phyloP scores from a whole-genome alignment of 139 green algal species.

The Marvania coccoides region DNA sequence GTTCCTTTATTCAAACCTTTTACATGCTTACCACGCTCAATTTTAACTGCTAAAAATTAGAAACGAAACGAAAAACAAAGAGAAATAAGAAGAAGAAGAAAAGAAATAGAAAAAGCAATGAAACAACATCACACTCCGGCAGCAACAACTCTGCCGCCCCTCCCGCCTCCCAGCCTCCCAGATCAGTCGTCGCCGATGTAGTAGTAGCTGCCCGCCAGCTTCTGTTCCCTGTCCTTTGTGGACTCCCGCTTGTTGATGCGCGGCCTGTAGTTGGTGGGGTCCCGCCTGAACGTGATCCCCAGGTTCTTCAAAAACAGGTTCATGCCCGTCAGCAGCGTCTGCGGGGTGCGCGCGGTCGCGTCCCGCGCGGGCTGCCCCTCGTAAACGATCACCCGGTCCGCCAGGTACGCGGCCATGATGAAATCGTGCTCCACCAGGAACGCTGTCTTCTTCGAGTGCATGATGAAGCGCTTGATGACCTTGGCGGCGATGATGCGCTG shows the following conservation, averaged over 20 bases:
- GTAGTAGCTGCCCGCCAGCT: conserved; percentile 87
- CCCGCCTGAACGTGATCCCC: conserved; percentile 96
- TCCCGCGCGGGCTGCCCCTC: conserved; percentile 75
- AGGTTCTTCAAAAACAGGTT: conserved; percentile 91
- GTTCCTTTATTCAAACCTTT: too few relatives aligned
- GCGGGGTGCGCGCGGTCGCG: conserved; percentile 69
- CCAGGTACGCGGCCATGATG: conserved; percentile 99
- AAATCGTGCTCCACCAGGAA: conserved; percentile 99
- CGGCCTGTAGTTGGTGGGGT: conserved; percentile 97
- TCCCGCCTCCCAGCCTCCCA: background rate
- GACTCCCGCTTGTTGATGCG: conserved; percentile 97
- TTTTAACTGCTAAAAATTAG: too few relatives aligned
- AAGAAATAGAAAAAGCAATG: too few relatives aligned
- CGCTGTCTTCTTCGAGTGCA: conserved; percentile 98
- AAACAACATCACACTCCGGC: background rate
- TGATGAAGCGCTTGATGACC: conserved; percentile 99
- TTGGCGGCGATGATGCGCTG: conserved; percentile 97
- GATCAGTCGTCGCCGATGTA: conserved; percentile 35
- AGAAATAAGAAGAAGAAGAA: too few relatives aligned
- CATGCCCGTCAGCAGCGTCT: conserved; percentile 79
- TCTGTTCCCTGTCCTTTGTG: conserved; percentile 95
- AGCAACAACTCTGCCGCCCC: background rate
- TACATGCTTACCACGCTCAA: too few relatives aligned
- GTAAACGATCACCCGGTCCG: conserved; percentile 96
- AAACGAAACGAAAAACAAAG: too few relatives aligned